phyloP scores from a whole-genome alignment of 2,329 filamentous ascomycete genomes.

The Dothideomycetes sp. region DNA sequence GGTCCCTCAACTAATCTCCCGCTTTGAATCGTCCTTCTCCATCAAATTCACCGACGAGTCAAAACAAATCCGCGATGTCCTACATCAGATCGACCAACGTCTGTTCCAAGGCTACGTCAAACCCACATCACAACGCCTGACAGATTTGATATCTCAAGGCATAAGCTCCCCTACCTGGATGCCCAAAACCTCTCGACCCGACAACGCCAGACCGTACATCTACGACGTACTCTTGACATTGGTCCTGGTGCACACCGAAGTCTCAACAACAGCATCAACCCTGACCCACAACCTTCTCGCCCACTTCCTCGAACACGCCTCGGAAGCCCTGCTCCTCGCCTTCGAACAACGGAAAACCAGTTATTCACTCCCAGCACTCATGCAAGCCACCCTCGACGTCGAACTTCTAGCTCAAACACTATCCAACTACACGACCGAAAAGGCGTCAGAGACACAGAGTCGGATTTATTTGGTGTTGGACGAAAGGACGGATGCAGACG shows the following conservation, averaged over 20 bases:
- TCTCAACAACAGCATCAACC: constrained; percentile 48
- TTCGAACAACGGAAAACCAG: constrained; percentile 51
- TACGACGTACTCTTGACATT: constrained; percentile 78
- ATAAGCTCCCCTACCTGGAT: constrained; percentile 65
- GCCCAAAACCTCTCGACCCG: constrained; percentile 48
- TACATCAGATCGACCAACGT: constrained; percentile 79
- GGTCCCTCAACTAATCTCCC: constrained; percentile 77
- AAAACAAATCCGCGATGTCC: constrained; percentile 82
- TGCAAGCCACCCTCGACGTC: constrained; percentile 95
- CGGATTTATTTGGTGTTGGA: constrained; percentile 91
- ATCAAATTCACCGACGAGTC: constrained; percentile 91
- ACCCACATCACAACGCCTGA: constrained; percentile 60
- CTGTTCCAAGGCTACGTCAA: constrained; percentile 89
- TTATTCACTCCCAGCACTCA: constrained; percentile 72
- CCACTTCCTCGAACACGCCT: constrained; percentile 75
- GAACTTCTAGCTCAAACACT: constrained; percentile 95
- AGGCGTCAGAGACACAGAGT: constrained; percentile 70
- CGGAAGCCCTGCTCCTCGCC: constrained; percentile 67
- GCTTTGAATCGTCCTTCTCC: constrained; percentile 89
- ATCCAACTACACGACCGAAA: constrained; percentile 77
- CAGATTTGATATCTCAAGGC: constrained; percentile 61
- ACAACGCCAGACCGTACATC: constrained; percentile 76
- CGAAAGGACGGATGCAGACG: constrained; percentile 77
- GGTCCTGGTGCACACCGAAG: constrained; percentile 76
- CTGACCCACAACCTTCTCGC: constrained; percentile 76